These are phyloP conservation scores for Fusarium staphyleae DNA, from an alignment of 2,329 filamentous ascomycete species.

Conservation along the genomic window DNA sequence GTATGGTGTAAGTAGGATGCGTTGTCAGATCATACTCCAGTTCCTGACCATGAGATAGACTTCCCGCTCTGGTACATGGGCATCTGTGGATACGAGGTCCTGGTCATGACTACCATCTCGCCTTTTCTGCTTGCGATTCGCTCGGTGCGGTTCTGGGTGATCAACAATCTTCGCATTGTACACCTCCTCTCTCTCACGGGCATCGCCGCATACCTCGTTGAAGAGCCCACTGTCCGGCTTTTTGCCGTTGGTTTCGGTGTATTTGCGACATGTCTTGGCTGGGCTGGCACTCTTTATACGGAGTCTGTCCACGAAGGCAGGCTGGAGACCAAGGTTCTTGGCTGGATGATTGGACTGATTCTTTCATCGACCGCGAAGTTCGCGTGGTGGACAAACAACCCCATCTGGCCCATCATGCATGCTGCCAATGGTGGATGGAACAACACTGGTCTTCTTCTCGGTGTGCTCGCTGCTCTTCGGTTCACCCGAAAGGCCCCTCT, in stretches of 20 bases:
- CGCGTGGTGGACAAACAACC: slow-evolving; percentile 93
- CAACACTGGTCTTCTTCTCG: slow-evolving; percentile 78
- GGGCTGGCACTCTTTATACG: slow-evolving; percentile 81
- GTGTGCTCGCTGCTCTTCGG: slow-evolving; percentile 75
- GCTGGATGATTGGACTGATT: slow-evolving; percentile 82
- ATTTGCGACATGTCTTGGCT: slow-evolving; percentile 80
- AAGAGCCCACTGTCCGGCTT: slow-evolving; percentile 76
- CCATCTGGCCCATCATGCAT: slow-evolving; percentile 95
- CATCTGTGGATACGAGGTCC: slow-evolving; percentile 91
- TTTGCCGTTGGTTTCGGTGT: slow-evolving; percentile 84
- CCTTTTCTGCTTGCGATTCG: slow-evolving; percentile 79
- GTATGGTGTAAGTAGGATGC: slow-evolving; percentile 81
- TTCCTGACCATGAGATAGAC: slow-evolving; percentile 57
- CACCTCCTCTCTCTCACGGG: slow-evolving; percentile 82
- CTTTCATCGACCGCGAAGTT: slow-evolving; percentile 91
- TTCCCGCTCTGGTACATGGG: slow-evolving; percentile 99
- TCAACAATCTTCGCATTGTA: slow-evolving; percentile 72
- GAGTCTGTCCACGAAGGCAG: slow-evolving; percentile 77
- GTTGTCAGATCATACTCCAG: not conserved
- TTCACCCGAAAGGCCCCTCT: slow-evolving; percentile 73
- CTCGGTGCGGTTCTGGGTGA: slow-evolving; percentile 70
- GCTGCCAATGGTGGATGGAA: slow-evolving; percentile 92
- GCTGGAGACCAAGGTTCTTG: slow-evolving; percentile 82
- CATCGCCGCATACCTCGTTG: slow-evolving; percentile 79
- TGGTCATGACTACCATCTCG: slow-evolving; percentile 84